Conservation (phyloP, 108 stramenopile genomes). For the Cyclostephanos invisitatus region DNA sequence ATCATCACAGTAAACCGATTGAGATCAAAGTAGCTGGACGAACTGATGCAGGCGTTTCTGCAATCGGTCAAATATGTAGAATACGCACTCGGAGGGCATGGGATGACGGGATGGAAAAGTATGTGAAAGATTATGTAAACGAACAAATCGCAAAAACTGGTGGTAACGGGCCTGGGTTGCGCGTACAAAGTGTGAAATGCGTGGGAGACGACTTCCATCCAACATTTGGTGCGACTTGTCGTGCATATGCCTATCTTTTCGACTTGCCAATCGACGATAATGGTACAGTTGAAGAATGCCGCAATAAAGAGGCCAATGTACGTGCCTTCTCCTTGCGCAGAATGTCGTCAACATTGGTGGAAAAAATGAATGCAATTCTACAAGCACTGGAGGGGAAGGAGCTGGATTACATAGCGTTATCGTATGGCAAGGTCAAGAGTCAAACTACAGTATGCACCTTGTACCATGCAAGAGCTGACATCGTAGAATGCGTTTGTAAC, state of each 20-base stretch:
- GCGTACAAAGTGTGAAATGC: conserved; percentile 32
- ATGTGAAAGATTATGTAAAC: conserved; percentile 24
- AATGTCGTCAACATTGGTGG: conserved; percentile 18
- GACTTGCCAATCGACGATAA: conserved; percentile 39
- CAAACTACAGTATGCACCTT: conserved; percentile 62
- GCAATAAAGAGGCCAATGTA: neutral
- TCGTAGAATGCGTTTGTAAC: conserved; percentile 32
- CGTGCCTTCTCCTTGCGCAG: neutral
- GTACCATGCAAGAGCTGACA: conserved; percentile 53
- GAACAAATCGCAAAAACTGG: conserved; percentile 12
- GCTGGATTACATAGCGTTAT: conserved; percentile 67
- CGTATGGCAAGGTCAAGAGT: conserved; percentile 76
- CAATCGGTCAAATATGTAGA: conserved; percentile 74
- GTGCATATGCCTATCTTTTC: conserved; percentile 74
- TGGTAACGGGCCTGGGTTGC: conserved; percentile 6
- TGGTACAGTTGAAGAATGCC: too few species aligned
- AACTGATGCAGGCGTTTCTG: conserved; percentile 79
- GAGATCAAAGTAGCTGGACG: conserved; percentile 72
- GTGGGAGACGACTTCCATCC: conserved; percentile 67
- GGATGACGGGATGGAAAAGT: conserved; percentile 6
- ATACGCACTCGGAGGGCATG: conserved; percentile 52
- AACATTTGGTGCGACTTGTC: conserved; percentile 63
- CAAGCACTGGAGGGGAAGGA: conserved; percentile 46
- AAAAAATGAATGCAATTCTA: conserved; percentile 53
- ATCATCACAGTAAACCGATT: conserved; percentile 26